Base-by-base conservation (phyloP, 371 early-diverging fungal genomes). In the Chytridium lagenaria region DNA sequence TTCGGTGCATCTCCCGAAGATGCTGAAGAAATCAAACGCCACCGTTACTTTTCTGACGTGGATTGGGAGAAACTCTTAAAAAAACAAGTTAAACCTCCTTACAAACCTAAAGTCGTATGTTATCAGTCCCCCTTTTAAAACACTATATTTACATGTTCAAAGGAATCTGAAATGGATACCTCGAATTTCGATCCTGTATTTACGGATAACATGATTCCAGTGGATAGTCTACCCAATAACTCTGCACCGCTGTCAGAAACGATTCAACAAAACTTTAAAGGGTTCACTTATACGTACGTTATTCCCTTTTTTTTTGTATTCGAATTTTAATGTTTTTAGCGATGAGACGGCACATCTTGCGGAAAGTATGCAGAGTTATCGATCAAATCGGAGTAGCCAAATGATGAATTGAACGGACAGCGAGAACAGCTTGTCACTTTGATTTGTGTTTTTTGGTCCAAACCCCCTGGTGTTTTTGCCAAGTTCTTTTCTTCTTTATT, bases 1-100 rank as follows among this genome's bases (percentile, higher is more conserved):
- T 81, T 93, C 34, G 93, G 93, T 26, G 81, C 81, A 69, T 89
- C 85, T 1, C 74, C 83, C 1, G 78, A 79, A 26, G 90, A 89
- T 3, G 87, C 89, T 0, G 80, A 83, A 19, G 84, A 86, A 12
- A 88, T 94, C 74, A 89, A 90, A 55, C 59, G 81, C 0, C 93
- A 93, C 73, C 83, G 89, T 0, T 94, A 90, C 74, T 92, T 94
- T 74, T 67, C 75, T 0, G 82, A 74, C 10, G 83, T 92, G 23
- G 84, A 88, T 74, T 94, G 93, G 93, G 88, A 91, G 50, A 85
- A 86, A 44, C 82, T 92, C 19, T 83, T 81, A 55, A 80, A 86
- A 37, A 86, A 86, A 49, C 78, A 84, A 16, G 75, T 90, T 5
- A 68, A 70, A 33, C 90, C 91, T 23, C 86, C 87, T 12, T 91